Base-by-base conservation (phyloP, 768 basidiomycete genomes). In the Ephemerocybe angulata region DNA sequence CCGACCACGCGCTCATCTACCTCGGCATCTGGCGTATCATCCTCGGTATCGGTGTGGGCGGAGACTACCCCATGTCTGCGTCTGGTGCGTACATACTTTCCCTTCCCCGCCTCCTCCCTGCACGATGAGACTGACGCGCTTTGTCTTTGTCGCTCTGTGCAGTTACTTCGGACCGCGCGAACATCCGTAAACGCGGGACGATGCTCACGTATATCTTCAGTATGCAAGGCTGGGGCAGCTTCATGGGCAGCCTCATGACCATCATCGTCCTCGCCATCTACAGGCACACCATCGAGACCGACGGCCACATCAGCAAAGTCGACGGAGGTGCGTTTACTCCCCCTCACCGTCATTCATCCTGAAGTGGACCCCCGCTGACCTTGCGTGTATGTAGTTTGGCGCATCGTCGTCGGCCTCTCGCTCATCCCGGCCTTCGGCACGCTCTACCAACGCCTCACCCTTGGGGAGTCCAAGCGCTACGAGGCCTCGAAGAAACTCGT, bases 61-160 rank as follows among this genome's bases (percentile, higher is more conserved):
- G 86, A 2, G 90, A 90, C 66, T 89, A 89, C 63, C 87, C 88
- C 1, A 86, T 90, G 87, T 83, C 80, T 11, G 87, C 88, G 0
- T 80, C 80, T 10, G 73, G 89, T 54, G 81, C 85, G 11, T 81
- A 80, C 5, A n/a, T n/a, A n/a, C n/a, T n/a, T n/a, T n/a, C n/a
- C n/a, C n/a, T n/a, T n/a, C n/a, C n/a, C n/a, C n/a, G n/a, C n/a
- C n/a, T n/a, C n/a, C n/a, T n/a, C n/a, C n/a, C n/a, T n/a, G n/a
- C n/a, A n/a, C n/a, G n/a, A n/a, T n/a, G n/a, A n/a, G n/a, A n/a
- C n/a, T n/a, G n/a, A n/a, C n/a, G n/a, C n/a, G n/a, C n/a, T n/a
- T n/a, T n/a, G n/a, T n/a, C n/a, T n/a, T n/a, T n/a, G n/a, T n/a
- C n/a, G n/a, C n/a, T n/a, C n/a, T n/a, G n/a, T n/a, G n/a, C n/a